Conservation (phyloP, 2,329 filamentous ascomycete species). For the Botrytis fragariae region DNA sequence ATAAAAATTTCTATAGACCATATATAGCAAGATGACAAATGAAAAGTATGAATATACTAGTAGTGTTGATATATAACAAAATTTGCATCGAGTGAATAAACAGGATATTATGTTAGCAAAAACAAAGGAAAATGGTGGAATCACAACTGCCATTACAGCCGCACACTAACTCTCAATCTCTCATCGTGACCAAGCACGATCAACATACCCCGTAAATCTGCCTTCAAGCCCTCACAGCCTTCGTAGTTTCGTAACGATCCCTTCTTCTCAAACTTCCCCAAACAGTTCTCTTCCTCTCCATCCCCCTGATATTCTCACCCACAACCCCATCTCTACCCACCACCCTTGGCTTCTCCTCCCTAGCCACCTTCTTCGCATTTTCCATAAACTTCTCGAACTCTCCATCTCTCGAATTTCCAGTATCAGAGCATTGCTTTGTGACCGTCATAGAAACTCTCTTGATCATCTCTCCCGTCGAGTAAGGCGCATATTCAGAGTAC, state of each 20-base stretch:
- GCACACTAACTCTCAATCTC: not conserved
- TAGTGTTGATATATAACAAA: not conserved
- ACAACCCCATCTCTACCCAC: not conserved
- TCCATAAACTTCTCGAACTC: not conserved
- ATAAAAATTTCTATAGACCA: not conserved
- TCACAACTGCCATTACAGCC: not conserved
- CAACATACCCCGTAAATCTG: not conserved
- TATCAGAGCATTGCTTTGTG: not conserved
- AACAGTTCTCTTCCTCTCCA: not conserved
- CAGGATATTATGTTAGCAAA: not conserved
- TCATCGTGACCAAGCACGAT: not conserved
- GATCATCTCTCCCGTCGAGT: not conserved
- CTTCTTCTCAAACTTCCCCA: not conserved
- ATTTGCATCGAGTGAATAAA: not conserved
- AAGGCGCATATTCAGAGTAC: not conserved
- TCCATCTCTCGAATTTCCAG: no score
- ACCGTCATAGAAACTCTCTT: not conserved
- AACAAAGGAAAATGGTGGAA: not conserved
- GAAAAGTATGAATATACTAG: not conserved
- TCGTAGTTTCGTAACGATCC: not conserved
- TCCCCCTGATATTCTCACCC: not conserved
- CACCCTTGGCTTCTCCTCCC: not conserved
- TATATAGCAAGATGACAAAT: not conserved
- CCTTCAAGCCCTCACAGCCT: not conserved
- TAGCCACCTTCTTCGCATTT: not conserved